Base-by-base conservation (phyloP, 2,329 filamentous ascomycete species). In the Colletotrichum horii region DNA sequence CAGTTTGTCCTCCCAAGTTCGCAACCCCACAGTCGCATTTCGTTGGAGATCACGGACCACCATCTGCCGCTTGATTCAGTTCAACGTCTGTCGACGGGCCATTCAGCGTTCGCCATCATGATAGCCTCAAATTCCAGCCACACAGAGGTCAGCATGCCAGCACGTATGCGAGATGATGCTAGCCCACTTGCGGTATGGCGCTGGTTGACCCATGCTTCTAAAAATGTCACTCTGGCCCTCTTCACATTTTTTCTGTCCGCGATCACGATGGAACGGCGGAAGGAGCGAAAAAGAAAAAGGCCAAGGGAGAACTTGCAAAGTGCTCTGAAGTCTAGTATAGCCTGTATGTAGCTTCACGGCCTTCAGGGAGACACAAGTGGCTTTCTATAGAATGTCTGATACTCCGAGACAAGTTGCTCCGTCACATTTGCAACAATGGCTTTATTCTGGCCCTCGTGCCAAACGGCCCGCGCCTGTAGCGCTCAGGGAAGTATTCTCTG, bases 51-150 rank as follows among this genome's bases (percentile, higher is more conserved):
- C 74, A 76, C 74, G 70, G 74, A 74, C 58, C 74, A 73, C 64
- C 43, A n/a, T 58, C 55, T 68, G 65, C 70, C 74, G 58, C 70
- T 43, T 68, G 70, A 60, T 55, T 32, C 43, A 36, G 28, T 48
- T 61, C 64, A 52, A 76, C 70, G 56, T 52, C 38, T 65, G 22
- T 66, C 68, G 36, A 69, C 32, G 64, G 58, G 48, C 73, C 73
- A 73, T 60, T 69, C 64, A 43, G 56, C 64, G 22, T 48, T 36
- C 70, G 30, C 24, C 58, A 69, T 68, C 58, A 43, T 28, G 70
- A 34, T 70, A 68, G 73, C 73, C 70, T 73, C 64, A 43, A 26
- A 73, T 74, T 65, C 48, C 74, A 73, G 70, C 70, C 74, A 76
- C 65, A 76, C 22, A 76, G 15, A 24, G 62, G 56, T 58, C 58